Evolutionary conservation across 2,329 filamentous ascomycete genomes (phyloP), one percentile per base, ranked within the genome.

Genomic region (Colletotrichum tropicicola): DNA sequence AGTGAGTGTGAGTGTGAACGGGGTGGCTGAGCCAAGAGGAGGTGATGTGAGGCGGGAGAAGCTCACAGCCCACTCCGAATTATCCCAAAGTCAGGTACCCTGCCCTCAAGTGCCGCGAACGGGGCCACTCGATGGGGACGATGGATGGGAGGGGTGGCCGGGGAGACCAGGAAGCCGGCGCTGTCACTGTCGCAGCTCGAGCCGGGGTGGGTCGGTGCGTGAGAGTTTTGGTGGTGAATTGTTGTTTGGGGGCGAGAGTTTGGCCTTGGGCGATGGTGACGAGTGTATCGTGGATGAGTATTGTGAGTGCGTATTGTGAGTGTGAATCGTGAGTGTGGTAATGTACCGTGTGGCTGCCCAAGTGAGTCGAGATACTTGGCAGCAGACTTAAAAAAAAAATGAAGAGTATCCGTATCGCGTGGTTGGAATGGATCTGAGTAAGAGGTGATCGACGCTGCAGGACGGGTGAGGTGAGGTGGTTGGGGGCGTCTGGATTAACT

Each of bases 391-490:
- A 10, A 10, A 35, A 8, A 41, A 23, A 6, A 9, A 10, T 3
- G n/a, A 28, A 25, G 17, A 4, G 19, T 7, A 17, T 19, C 10
- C 27, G 41, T 47, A 44, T 17, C 19, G 43, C 30, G 47, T 59
- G 60, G 48, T 54, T 54, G 55, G 30, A 13, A 27, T 28, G 21
- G 43, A 60, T 64, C 49, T 44, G 32, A 53, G 56, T 43, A 17
- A 60, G 48, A 32, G n/a, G 57, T 59, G 55, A 61, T 61, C 49
- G 61, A 65, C 61, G 21, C 39, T 60, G 56, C 61, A 60, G 60
- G 28, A 13, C 27, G 27, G 39, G 30, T 19, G 41, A n/a, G n/a
- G n/a, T n/a, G n/a, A n/a, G 52, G 60, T 48, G 60, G 55, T 44
- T 60, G 48, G 56, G 59, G 30, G 25, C 15, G 56, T 59, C 23